A percentile compares a stretch with the other conserved stretches of the same genome.
Conservation (phyloP, 768 basidiomycete genomes). For the Suillus discolor region DNA sequence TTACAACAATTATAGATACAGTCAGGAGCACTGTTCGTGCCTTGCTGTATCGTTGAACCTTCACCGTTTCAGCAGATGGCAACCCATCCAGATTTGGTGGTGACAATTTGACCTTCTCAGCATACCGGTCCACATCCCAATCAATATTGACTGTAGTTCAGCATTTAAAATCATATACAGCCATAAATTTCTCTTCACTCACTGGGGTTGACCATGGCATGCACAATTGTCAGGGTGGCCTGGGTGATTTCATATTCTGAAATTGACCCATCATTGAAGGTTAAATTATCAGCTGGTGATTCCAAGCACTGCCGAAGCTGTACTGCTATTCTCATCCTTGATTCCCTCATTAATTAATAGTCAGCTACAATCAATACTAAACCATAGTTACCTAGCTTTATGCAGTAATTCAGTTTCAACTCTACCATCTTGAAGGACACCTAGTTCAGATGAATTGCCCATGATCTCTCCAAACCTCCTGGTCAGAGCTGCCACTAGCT, state of each 20-base stretch:
- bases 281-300: not conserved
- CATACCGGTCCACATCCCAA: no score
- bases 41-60: no score
- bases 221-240: not conserved
- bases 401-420: not conserved
- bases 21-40: no score
- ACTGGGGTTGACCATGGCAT: constrained; percentile 1
- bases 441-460: not conserved
- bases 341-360: not conserved
- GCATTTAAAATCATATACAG: not conserved
- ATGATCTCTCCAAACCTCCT: not conserved
- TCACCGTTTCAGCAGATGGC: no score
- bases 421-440: not conserved
- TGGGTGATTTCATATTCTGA: not conserved
- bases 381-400: constrained; percentile 1
- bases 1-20: no score
- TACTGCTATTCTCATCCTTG: not conserved
- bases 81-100: no score
- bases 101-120: no score
- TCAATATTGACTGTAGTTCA: not conserved
- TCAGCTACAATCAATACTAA: not conserved
- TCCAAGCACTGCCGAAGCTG: not conserved
- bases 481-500: not conserved
- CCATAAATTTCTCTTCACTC: not conserved
- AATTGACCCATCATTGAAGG: not conserved